A percentile compares a stretch with the other conserved stretches of the same genome.
phyloP scores from a whole-genome alignment of 805 yeast genomes.

The Grigorovia jiainica region DNA sequence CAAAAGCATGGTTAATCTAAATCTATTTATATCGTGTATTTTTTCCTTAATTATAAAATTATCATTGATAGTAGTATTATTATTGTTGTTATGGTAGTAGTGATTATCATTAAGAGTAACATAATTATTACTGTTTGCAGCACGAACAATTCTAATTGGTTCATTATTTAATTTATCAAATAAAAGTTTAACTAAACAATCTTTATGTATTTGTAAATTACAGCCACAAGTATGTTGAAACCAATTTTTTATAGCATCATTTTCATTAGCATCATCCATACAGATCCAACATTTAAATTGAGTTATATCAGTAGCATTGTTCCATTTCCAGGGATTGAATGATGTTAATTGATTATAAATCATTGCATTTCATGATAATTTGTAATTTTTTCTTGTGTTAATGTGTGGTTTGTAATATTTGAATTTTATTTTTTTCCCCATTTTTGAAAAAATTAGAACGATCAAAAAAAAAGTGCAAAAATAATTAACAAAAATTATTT shows the following conservation, averaged over 20 bases:
- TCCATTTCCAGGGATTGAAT: background rate
- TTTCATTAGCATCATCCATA: slow-evolving; percentile 14
- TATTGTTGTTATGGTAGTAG: too few relatives aligned
- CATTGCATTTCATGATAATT: background rate
- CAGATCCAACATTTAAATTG: slow-evolving; percentile 24
- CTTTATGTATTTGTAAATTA: slow-evolving; percentile 23
- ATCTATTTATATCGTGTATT: background rate
- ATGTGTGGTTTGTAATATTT: too few relatives aligned
- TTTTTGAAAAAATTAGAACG: too few relatives aligned
- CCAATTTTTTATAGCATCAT: slow-evolving; percentile 13
- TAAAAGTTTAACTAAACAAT: slow-evolving; percentile 20
- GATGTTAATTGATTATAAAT: background rate
- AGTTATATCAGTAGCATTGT: background rate
- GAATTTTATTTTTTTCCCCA: too few relatives aligned
- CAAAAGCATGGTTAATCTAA: background rate
- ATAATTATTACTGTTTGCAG: too few relatives aligned
- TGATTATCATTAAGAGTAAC: too few relatives aligned
- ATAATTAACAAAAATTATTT: too few relatives aligned
- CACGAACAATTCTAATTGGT: background rate
- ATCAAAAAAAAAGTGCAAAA: too few relatives aligned
- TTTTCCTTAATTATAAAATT: background rate
- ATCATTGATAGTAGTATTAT: too few relatives aligned
- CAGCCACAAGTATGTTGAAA: slow-evolving; percentile 24
- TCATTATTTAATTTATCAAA: slow-evolving; percentile 7
- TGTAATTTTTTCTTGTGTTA: background rate